Evolutionary conservation across 371 early-diverging fungal species (phyloP), one percentile per base, ranked within the genome.

Genomic region (Syncephalastrum racemosum): DNA sequence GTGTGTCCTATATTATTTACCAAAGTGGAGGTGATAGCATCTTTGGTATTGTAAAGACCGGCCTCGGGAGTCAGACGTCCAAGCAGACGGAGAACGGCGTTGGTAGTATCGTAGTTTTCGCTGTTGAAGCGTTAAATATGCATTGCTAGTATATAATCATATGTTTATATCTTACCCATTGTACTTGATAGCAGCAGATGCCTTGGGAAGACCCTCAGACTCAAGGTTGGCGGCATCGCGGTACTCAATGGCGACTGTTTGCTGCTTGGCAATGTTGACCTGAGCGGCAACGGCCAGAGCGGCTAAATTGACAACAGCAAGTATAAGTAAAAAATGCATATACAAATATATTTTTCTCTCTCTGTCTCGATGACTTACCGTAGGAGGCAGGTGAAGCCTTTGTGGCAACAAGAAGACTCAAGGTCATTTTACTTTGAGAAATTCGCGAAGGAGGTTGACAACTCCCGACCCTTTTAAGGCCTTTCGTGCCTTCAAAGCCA

Each of bases 21-120:
- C 67, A 74, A 65, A 46, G 79, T 72, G 20, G 75, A 71, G 58
- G 58, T 67, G 45, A 78, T 66, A 36, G 79, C 68, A 49, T 72
- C 70, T 25, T 64, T 63, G 31, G 64, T 56, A 50, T 71, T 64
- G 51, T 78, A 78, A 20, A 78, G 60, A 46, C 59, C 66, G 42
- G 74, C 61, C 53, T 74, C 71, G 36, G 77, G 72, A 45, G 63
- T 45, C 27, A 74, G 63, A 53, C 71, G 68, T 19, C 68, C 75
- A 43, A 79, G 64, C 40, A 76, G 63, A 52, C 73, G 62, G 43
- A 53, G 69, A 49, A 79, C 69, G n/a, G 72, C 62, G 60, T 76
- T 76, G 62, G 67, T 66, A 19, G 65, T 74, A 41, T 66, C 68
- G 54, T 71, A 76, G 27, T 68, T 68, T 48, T 78, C 70, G 55